Evolutionary conservation across 2,329 filamentous ascomycete species (phyloP).

Genomic region (Colletotrichum siamense): DNA sequence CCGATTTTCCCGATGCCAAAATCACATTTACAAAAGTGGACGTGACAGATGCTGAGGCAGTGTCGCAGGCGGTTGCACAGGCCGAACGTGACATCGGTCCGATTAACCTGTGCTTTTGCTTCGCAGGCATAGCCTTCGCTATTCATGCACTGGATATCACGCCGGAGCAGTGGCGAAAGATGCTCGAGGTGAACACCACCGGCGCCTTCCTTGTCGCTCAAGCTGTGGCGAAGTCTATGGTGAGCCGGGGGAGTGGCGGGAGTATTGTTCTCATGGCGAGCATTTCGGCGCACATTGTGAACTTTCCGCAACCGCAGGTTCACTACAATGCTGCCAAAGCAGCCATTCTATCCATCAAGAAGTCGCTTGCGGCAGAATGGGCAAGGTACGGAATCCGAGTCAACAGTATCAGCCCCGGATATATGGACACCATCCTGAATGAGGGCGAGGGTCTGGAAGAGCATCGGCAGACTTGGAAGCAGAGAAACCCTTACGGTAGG

Average conservation of each 20-base stretch:
- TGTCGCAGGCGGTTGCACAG: neutral
- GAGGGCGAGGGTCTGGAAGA: constrained; percentile 63
- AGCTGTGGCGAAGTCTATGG: neutral
- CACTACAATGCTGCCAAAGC: neutral
- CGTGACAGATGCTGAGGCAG: neutral
- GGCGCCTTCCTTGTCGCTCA: neutral
- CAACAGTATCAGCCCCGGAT: neutral
- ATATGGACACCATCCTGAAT: constrained; percentile 65
- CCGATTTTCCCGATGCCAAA: neutral
- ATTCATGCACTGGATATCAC: neutral
- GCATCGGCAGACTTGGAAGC: constrained; percentile 60
- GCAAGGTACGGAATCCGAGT: neutral
- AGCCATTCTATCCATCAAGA: neutral
- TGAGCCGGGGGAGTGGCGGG: neutral
- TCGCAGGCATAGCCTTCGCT: neutral
- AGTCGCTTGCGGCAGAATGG: neutral
- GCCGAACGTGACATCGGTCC: neutral
- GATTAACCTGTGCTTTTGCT: neutral
- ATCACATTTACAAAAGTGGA: neutral
- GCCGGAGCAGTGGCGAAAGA: neutral
- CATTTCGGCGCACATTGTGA: neutral
- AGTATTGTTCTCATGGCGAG: neutral
- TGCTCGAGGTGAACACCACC: neutral
- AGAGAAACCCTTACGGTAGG: constrained; percentile 65
- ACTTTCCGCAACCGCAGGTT: neutral